These are phyloP conservation scores for Ceratocystis cacaofunesta DNA, from an alignment of 2,329 filamentous ascomycete genomes.

Conservation along the genomic window DNA sequence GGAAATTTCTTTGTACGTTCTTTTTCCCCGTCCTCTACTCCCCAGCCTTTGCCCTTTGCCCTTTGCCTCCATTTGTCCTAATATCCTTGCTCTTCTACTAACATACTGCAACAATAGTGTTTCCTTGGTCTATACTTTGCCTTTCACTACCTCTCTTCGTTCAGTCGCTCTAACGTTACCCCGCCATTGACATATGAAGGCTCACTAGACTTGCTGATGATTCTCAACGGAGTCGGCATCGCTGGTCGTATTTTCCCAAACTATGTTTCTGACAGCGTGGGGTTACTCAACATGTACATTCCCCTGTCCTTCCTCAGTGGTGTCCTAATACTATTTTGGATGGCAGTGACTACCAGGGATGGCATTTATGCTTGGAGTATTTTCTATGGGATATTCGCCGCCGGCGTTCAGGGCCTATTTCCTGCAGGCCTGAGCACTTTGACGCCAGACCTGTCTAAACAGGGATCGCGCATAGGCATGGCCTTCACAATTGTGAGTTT, in stretches of 20 bases:
- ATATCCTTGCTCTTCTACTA: neutral
- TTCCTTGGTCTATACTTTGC: constrained; percentile 41
- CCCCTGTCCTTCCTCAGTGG: constrained; percentile 31
- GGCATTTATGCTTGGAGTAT: constrained; percentile 47
- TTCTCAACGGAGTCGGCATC: constrained; percentile 49
- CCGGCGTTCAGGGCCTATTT: constrained; percentile 51
- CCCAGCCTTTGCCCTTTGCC: neutral
- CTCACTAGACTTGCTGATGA: constrained; percentile 45
- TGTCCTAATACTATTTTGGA: constrained; percentile 40
- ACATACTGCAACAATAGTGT: constrained; percentile 22
- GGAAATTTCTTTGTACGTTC: constrained; percentile 22
- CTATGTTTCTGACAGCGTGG: constrained; percentile 41
- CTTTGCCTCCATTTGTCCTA: neutral
- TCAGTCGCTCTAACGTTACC: constrained; percentile 29
- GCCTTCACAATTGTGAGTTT: constrained; percentile 41
- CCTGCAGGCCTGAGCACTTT: constrained; percentile 36
- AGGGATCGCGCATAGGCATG: constrained; percentile 44
- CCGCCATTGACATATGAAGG: constrained; percentile 30
- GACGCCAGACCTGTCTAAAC: constrained; percentile 36
- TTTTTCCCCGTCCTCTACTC: neutral
- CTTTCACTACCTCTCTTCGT: constrained; percentile 44
- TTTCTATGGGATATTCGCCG: constrained; percentile 49
- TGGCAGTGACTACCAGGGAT: constrained; percentile 33
- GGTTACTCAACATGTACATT: constrained; percentile 46
- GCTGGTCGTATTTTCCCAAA: constrained; percentile 44